Conservation (phyloP, 331 rosid genomes). For the Pyrus hybrid region DNA sequence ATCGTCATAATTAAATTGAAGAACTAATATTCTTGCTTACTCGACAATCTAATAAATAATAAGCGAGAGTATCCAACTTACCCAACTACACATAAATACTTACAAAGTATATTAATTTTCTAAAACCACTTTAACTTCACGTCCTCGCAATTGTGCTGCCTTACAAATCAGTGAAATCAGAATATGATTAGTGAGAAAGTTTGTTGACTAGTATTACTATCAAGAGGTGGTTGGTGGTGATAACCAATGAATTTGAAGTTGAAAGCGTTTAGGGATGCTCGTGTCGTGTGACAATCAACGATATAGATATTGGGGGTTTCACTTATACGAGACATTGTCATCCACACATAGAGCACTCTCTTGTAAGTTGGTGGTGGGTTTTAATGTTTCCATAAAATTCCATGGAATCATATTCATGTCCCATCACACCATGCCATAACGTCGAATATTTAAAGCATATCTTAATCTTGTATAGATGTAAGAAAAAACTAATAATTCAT, state of each 20-base stretch:
- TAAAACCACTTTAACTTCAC: background rate
- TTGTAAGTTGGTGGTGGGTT: conserved; percentile 11
- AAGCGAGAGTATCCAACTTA: too few relatives aligned
- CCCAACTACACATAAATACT: too few relatives aligned
- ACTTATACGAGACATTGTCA: background rate
- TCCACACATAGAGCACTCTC: background rate
- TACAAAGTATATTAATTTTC: too few relatives aligned
- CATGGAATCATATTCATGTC: background rate
- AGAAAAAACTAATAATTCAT: accelerated
- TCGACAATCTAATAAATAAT: too few relatives aligned
- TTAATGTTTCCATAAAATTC: background rate
- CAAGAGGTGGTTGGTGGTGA: conserved; percentile 20
- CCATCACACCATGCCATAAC: background rate
- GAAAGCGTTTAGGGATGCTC: conserved; percentile 21
- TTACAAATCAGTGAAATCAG: background rate
- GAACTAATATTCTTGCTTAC: too few relatives aligned
- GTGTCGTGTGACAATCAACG: background rate
- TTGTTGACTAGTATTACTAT: conserved; percentile 6
- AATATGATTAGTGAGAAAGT: background rate
- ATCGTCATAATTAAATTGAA: too few relatives aligned
- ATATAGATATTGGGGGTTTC: background rate
- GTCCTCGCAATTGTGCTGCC: background rate
- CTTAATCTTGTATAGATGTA: background rate
- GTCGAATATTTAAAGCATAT: background rate
- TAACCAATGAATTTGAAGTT: conserved; percentile 38